A percentile compares a stretch with the other conserved stretches of the same genome.
phyloP scores from a whole-genome alignment of 2,329 filamentous ascomycete species.

The Xylaria sp. region DNA sequence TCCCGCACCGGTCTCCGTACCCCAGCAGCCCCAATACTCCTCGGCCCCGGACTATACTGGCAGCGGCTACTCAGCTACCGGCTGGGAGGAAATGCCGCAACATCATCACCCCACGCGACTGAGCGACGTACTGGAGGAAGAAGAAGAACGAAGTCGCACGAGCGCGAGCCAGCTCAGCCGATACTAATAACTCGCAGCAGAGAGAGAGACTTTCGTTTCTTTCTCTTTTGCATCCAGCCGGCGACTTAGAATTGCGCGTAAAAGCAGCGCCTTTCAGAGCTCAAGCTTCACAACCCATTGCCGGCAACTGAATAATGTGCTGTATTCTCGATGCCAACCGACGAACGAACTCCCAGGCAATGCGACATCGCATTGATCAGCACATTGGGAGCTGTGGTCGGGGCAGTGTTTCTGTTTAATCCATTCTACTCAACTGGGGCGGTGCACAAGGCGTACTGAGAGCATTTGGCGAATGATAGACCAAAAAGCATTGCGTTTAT shows the following conservation, averaged over 20 bases:
- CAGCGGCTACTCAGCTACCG: slow-evolving; percentile 72
- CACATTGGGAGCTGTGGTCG: slow-evolving; percentile 28
- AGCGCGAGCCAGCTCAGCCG: slow-evolving; percentile 74
- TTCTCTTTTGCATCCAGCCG: background rate
- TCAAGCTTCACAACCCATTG: background rate
- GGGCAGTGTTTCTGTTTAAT: slow-evolving; percentile 30
- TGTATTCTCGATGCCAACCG: slow-evolving; percentile 20
- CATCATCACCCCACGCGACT: slow-evolving; percentile 90
- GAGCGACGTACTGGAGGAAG: slow-evolving; percentile 88
- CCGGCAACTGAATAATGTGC: background rate
- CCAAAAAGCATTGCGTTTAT: slow-evolving; percentile 33
- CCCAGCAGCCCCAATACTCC: slow-evolving; percentile 52
- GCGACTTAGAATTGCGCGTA: slow-evolving; percentile 18
- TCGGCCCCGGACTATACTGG: slow-evolving; percentile 71
- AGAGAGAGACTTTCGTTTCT: background rate
- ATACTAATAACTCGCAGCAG: slow-evolving; percentile 30
- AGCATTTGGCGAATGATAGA: slow-evolving; percentile 37
- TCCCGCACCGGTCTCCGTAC: slow-evolving; percentile 48
- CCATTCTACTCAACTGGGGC: slow-evolving; percentile 22
- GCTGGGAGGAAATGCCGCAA: slow-evolving; percentile 77
- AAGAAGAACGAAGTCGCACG: slow-evolving; percentile 82
- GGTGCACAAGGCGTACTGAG: slow-evolving; percentile 30
- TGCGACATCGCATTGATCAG: slow-evolving; percentile 15
- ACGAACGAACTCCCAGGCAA: slow-evolving; percentile 14
- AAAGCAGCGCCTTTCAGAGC: background rate